phyloP scores from a whole-genome alignment of 495 filamentous ascomycete species.

The Hypoxylon perforatum region DNA sequence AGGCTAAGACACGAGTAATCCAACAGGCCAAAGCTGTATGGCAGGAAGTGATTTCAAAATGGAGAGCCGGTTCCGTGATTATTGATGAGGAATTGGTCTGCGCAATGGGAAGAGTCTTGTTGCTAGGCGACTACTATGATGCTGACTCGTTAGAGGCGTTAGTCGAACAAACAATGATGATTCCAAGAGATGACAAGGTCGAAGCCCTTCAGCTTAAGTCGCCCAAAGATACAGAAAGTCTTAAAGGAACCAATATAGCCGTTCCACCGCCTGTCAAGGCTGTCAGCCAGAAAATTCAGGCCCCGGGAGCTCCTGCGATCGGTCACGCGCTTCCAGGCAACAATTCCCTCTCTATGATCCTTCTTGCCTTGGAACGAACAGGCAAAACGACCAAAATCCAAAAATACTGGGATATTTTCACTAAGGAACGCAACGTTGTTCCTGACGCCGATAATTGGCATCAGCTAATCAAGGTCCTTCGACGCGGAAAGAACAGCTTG shows the following conservation, averaged over 20 bases:
- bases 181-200: slow-evolving; percentile 61
- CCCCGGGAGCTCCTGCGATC: slow-evolving; percentile 19
- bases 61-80: slow-evolving; percentile 72
- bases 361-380: slow-evolving; percentile 69
- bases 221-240: neutral
- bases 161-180: slow-evolving; percentile 79
- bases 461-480: slow-evolving; percentile 74
- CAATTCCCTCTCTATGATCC: slow-evolving; percentile 74
- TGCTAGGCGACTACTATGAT: slow-evolving; percentile 65
- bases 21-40: slow-evolving; percentile 76
- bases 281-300: neutral
- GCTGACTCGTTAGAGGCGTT: slow-evolving; percentile 76
- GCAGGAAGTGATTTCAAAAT: slow-evolving; percentile 79
- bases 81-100: slow-evolving; percentile 80
- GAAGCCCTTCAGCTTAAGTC: slow-evolving; percentile 9
- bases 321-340: slow-evolving; percentile 66
- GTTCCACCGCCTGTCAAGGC: neutral
- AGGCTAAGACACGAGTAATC: slow-evolving; percentile 52
- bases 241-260: slow-evolving; percentile 1
- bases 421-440: slow-evolving; percentile 60
- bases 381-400: slow-evolving; percentile 60
- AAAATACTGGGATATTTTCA: slow-evolving; percentile 81
- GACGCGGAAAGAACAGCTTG: slow-evolving; percentile 67
- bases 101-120: slow-evolving; percentile 79
- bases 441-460: slow-evolving; percentile 78